Evolutionary conservation across 352 stramenopile genomes (phyloP).

Genomic region (Peronospora tabacina): DNA sequence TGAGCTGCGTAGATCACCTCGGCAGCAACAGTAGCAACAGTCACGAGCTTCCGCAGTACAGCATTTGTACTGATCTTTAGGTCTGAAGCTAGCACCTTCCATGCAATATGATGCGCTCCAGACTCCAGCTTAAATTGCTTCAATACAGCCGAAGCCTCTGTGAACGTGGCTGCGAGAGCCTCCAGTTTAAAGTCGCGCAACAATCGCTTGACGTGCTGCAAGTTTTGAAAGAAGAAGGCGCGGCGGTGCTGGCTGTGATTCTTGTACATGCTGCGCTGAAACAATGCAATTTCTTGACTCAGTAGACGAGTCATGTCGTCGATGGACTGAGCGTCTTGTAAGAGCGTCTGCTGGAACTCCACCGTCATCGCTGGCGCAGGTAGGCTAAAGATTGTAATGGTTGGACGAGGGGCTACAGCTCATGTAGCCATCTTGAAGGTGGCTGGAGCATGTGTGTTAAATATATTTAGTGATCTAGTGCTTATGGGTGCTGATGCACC

Average conservation of each 20-base stretch:
- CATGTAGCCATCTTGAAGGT: background rate
- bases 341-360: conserved; percentile 30
- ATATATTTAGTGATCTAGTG: conserved; percentile 31
- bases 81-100: conserved; percentile 57
- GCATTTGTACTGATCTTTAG: conserved; percentile 48
- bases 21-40: conserved; percentile 20
- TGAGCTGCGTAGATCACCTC: conserved; percentile 50
- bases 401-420: background rate
- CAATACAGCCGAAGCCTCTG: conserved; percentile 34
- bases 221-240: conserved; percentile 71
- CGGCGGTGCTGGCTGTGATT: conserved; percentile 84
- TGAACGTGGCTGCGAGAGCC: conserved; percentile 34
- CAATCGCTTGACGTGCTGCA: conserved; percentile 70
- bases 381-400: background rate
- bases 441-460: conserved; percentile 18
- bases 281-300: conserved; percentile 50
- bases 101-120: conserved; percentile 65
- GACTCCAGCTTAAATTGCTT: conserved; percentile 35
- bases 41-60: conserved; percentile 39
- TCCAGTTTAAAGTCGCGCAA: conserved; percentile 42
- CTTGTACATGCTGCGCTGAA: conserved; percentile 83
- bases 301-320: conserved; percentile 34
- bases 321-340: conserved; percentile 32
- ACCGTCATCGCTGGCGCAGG: conserved; percentile 10
- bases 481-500: conserved; percentile 1